Conservation (phyloP, 768 basidiomycete species). For the Rhizopogon roseolus region DNA sequence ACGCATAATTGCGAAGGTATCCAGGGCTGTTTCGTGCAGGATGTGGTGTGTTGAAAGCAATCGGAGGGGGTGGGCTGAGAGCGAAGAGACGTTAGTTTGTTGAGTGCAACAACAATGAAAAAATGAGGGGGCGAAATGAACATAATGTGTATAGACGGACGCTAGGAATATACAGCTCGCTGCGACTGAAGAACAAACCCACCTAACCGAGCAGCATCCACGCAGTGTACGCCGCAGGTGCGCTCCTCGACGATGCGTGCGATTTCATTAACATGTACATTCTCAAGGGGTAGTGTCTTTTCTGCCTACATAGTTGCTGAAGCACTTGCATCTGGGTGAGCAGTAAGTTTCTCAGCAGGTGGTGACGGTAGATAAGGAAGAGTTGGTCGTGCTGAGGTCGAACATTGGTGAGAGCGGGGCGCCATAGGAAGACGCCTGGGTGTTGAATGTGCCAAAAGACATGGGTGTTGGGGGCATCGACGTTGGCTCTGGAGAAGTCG, state of each 20-base stretch:
- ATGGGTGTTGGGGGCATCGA: constrained; percentile 27
- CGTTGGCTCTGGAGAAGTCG: constrained; percentile 25
- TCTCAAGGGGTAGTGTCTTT: constrained; percentile 21
- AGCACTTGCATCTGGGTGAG: constrained; percentile 53
- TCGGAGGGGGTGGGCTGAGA: background rate
- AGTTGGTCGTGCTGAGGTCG: constrained; percentile 37
- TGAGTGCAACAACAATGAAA: no score
- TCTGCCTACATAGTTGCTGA: constrained; percentile 50
- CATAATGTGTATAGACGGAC: no score
- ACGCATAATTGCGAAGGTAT: constrained; percentile 70
- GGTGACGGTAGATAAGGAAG: constrained; percentile 40
- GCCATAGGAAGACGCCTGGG: background rate
- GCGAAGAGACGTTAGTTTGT: background rate
- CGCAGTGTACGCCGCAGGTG: background rate
- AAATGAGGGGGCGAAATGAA: background rate
- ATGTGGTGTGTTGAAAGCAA: constrained; percentile 71
- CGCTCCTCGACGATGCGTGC: constrained; percentile 7
- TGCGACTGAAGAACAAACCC: background rate
- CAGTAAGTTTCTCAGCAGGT: constrained; percentile 47
- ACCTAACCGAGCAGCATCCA: constrained; percentile 1
- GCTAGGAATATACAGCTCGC: background rate
- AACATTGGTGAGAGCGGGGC: background rate
- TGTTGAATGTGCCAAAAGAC: constrained; percentile 19
- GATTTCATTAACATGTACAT: constrained; percentile 27
- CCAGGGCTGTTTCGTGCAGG: constrained; percentile 60